These are phyloP conservation scores for Verticillium dahliae DNA, from an alignment of 2,329 filamentous ascomycete genomes.

Conservation along the genomic window DNA sequence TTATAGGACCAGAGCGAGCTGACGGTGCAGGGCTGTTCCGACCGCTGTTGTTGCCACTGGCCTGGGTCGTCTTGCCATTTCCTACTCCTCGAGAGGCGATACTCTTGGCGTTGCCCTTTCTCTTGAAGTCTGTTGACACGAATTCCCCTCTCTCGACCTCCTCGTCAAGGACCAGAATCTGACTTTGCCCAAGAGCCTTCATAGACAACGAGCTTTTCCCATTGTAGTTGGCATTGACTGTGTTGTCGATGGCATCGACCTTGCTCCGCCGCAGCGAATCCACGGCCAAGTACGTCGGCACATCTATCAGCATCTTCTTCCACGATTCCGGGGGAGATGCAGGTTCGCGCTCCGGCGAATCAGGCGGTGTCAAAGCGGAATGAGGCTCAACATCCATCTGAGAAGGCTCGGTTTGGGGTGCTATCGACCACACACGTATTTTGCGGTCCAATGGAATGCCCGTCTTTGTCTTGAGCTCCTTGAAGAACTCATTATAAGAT, in stretches of 20 bases:
- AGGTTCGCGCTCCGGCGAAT: constrained; percentile 27
- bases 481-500: constrained; percentile 69
- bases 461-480: constrained; percentile 61
- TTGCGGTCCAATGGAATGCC: constrained; percentile 65
- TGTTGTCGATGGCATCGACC: constrained; percentile 50
- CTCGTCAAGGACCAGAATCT: constrained; percentile 81
- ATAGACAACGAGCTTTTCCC: constrained; percentile 60
- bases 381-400: constrained; percentile 28
- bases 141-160: constrained; percentile 53
- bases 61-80: constrained; percentile 23
- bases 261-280: constrained; percentile 8
- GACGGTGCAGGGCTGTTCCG: constrained; percentile 61
- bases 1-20: constrained; percentile 41
- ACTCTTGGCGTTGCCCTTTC: constrained; percentile 25
- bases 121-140: constrained; percentile 41
- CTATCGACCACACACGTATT: constrained; percentile 68
- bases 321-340: constrained; percentile 27
- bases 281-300: constrained; percentile 45
- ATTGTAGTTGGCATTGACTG: constrained; percentile 69
- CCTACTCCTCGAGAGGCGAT: constrained; percentile 27
- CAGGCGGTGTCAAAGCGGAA: constrained; percentile 31
- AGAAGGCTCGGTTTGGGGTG: constrained; percentile 27
- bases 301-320: constrained; percentile 35
- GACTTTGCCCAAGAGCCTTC: constrained; percentile 63
- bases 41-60: constrained; percentile 48